Evolutionary conservation across 352 stramenopile species (phyloP), one percentile per base, ranked within the genome.

Genomic region (Pythium apleroticum): DNA sequence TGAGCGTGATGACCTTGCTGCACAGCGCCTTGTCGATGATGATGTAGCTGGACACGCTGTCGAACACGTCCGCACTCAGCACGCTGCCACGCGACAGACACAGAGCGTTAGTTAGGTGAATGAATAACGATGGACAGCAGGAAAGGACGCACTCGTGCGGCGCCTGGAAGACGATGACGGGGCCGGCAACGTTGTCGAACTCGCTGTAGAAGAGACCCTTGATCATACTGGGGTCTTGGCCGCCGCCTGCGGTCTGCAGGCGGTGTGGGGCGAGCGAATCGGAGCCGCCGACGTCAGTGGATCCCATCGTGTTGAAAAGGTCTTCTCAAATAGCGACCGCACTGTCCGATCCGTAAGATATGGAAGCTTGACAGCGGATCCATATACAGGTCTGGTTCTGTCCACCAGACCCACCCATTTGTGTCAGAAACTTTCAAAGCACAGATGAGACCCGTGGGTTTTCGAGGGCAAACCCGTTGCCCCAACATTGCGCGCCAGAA

Each of bases 181-280:
- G 86, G n/a, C 90, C 90, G 14, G 85, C 84, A 53, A 92, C 77
- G 77, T 97, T 97, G 80, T 97, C 88, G 65, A 97, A 97, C 74
- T 97, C 90, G 73, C 83, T 92, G 72, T 97, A 97, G 75, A 97
- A 96, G 20, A 97, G 56, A 6, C 83, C 88, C 69, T 92, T 89
- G 66, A 95, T 81, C 86, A 93, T 93, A 11, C 20, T 53, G 56
- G 19, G 7, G 35, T 10, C 25, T 9, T 20, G 17, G 20, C 2
- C 17, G 19, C 2, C 6, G 19, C 4, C 9, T 7, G 6, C 1
- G 10, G 33, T 20, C 24, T 25, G 56, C 39, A 24, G 25, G 14
- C 11, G 24, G 52, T 10, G 52, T 37, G 27, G 25, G 27, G 24
- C 20, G 20, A 22, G 52, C 19, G 27, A 43, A 15, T 22, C n/a